phyloP scores from a whole-genome alignment of 768 basidiomycete species.

The Suillus subalutaceus region DNA sequence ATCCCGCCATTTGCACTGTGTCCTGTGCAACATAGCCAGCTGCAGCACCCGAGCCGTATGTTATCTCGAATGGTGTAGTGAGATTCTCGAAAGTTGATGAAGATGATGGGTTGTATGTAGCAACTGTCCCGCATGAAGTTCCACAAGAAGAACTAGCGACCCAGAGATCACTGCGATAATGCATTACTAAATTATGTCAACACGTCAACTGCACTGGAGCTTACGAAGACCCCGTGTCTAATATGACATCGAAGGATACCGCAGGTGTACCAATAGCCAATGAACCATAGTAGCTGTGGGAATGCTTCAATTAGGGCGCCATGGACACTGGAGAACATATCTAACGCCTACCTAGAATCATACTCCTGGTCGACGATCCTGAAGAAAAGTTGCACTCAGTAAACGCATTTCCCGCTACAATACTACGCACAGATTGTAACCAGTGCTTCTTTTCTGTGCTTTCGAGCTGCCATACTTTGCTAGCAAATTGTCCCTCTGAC shows the following conservation, averaged over 20 bases:
- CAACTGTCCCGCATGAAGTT: slow-evolving; percentile 31
- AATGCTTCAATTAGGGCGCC: slow-evolving; percentile 5
- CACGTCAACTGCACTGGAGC: slow-evolving; percentile 12
- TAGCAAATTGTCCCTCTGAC: slow-evolving; percentile 43
- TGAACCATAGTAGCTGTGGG: slow-evolving; percentile 39
- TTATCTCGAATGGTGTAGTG: slow-evolving; percentile 41
- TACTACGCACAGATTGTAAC: slow-evolving; percentile 52
- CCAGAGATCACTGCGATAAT: slow-evolving; percentile 50
- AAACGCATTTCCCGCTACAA: slow-evolving; percentile 7
- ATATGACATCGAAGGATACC: slow-evolving; percentile 47
- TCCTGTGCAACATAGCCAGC: slow-evolving; percentile 48
- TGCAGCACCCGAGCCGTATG: slow-evolving; percentile 53
- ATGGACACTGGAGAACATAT: background rate
- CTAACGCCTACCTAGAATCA: slow-evolving; percentile 58
- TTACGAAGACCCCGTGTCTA: slow-evolving; percentile 54
- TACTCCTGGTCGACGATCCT: slow-evolving; percentile 66
- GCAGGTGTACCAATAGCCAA: slow-evolving; percentile 50
- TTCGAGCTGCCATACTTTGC: slow-evolving; percentile 49
- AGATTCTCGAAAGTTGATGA: slow-evolving; percentile 42
- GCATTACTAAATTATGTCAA: slow-evolving; percentile 1
- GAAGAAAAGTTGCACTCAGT: slow-evolving; percentile 2
- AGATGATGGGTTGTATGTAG: slow-evolving; percentile 35
- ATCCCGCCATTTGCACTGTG: slow-evolving; percentile 53
- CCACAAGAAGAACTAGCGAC: slow-evolving; percentile 40
- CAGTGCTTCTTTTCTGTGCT: slow-evolving; percentile 44